These are phyloP conservation scores for Sclerospora graminicola DNA, from an alignment of 352 stramenopile species.

Conservation along the genomic window DNA sequence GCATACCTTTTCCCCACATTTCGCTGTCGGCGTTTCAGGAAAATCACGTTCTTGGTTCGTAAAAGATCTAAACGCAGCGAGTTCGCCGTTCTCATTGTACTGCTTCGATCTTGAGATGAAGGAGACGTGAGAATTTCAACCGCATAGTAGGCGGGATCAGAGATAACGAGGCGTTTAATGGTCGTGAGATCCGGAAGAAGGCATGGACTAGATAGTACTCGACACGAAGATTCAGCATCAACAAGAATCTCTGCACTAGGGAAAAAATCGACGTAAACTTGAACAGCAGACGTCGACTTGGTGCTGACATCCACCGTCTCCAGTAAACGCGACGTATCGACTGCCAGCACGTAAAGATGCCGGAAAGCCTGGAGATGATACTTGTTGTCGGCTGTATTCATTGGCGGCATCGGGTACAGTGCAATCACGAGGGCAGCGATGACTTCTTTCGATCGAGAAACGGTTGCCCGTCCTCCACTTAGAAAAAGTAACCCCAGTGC, in stretches of 20 bases:
- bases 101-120: background rate
- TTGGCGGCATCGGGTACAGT: conserved; percentile 91
- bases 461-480: conserved; percentile 87
- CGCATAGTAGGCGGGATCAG: conserved; percentile 44
- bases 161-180: conserved; percentile 46
- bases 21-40: conserved; percentile 41
- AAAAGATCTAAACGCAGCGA: conserved; percentile 44
- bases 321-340: conserved; percentile 59
- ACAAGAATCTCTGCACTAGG: background rate
- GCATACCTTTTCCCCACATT: conserved; percentile 9
- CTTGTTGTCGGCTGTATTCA: conserved; percentile 92
- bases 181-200: conserved; percentile 53
- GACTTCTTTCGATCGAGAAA: conserved; percentile 82
- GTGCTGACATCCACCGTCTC: conserved; percentile 73
- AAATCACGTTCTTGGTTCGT: conserved; percentile 41
- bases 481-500: conserved; percentile 96
- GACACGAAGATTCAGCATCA: conserved; percentile 10
- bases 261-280: conserved; percentile 35
- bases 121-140: conserved; percentile 44
- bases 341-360: conserved; percentile 86
- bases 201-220: conserved; percentile 46
- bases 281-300: conserved; percentile 30
- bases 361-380: conserved; percentile 81
- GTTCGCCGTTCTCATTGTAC: conserved; percentile 33
- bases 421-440: conserved; percentile 92